Percentiles rank a stretch among this genome's conserved stretches.
phyloP scores from a whole-genome alignment of 2,329 filamentous ascomycete species.

The Trichoderma semiorbis region DNA sequence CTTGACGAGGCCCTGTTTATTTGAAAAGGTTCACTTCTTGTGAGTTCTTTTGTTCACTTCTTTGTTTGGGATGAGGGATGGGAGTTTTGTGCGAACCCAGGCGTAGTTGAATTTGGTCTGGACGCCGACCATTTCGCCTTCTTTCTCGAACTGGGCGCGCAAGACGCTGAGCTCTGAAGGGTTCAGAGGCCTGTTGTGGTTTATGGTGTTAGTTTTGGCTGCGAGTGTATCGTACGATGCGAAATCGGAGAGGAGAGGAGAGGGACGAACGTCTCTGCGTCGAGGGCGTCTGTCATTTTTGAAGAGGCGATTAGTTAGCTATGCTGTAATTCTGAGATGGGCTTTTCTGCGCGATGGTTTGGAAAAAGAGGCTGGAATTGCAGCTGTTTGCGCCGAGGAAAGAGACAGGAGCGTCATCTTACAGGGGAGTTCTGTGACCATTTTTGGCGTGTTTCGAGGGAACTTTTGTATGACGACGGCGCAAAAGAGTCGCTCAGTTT shows the following conservation, averaged over 20 bases:
- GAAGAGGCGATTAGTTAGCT: neutral
- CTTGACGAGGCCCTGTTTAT: constrained; percentile 82
- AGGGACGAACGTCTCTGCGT: constrained; percentile 79
- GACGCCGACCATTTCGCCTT: constrained; percentile 92
- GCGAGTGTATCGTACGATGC: neutral
- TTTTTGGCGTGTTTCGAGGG: constrained; percentile 28
- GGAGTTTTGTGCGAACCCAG: constrained; percentile 87
- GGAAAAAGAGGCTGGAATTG: neutral
- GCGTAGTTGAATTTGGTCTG: constrained; percentile 99
- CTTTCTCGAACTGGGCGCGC: constrained; percentile 92
- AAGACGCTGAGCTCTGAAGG: constrained; percentile 89
- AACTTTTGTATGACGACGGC: neutral
- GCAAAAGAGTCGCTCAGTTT: neutral
- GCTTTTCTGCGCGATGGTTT: constrained; percentile 1
- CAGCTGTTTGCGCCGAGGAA: neutral
- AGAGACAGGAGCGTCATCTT: constrained; percentile 26
- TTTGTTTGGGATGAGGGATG: neutral
- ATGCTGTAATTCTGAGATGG: neutral
- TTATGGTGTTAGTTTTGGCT: neutral
- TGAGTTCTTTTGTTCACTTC: constrained; percentile 5
- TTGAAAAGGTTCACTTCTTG: neutral
- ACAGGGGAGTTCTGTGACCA: constrained; percentile 51
- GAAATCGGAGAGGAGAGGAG: neutral
- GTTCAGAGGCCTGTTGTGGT: constrained; percentile 70
- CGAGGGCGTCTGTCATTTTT: constrained; percentile 72